A percentile compares a stretch with the other conserved stretches of the same genome.
These are phyloP conservation scores for Pichia pseudocactophila DNA, from an alignment of 805 yeast species.

Conservation along the genomic window DNA sequence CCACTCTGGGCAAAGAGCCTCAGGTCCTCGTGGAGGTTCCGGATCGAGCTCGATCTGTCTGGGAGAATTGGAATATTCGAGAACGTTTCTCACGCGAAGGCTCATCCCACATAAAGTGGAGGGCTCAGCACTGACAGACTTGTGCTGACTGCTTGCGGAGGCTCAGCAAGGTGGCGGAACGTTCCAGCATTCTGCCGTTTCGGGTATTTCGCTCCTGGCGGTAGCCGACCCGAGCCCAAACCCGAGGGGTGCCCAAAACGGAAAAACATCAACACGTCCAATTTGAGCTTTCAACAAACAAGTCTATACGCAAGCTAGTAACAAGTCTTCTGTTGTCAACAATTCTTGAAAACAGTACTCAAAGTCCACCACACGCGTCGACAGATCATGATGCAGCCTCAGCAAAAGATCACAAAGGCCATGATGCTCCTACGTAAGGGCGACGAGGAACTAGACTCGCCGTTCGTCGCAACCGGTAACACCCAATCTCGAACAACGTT, in stretches of 20 bases:
- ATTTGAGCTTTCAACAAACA: background rate
- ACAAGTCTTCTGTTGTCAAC: no score
- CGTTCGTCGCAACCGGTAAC: constrained; percentile 4
- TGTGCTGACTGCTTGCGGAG: no score
- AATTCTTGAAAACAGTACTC: no score
- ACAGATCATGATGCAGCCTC: background rate
- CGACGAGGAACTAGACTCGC: background rate
- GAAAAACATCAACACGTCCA: background rate
- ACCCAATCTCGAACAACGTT: constrained; percentile 7
- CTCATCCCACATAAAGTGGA: background rate
- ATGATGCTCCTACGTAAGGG: no score
- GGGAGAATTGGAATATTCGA: background rate
- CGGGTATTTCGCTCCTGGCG: no score
- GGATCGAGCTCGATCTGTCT: no score
- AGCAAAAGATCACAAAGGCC: background rate
- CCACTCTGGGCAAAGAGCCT: no score
- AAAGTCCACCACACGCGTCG: no score
- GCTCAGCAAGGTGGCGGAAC: no score
- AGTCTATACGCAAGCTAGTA: background rate
- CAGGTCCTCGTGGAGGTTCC: no score
- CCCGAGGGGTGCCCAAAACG: background rate
- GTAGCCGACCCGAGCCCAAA: no score
- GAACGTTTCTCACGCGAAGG: background rate
- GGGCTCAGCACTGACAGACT: background rate
- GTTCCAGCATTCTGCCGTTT: no score